phyloP scores from a whole-genome alignment of 2,329 filamentous ascomycete genomes.

The Colletotrichum navitas region DNA sequence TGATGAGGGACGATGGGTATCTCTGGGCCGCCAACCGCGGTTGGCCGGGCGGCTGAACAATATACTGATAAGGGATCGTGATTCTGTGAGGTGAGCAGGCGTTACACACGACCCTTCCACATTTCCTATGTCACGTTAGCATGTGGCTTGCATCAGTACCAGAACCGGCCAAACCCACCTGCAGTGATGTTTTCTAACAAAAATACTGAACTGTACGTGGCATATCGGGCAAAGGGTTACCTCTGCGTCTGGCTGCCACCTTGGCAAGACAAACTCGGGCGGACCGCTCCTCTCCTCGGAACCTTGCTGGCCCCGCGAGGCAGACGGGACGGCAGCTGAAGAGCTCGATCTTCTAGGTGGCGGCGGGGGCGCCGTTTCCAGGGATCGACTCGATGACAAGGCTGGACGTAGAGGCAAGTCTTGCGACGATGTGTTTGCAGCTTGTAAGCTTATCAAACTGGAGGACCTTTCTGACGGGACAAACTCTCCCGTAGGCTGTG shows the following conservation, averaged over 20 bases:
- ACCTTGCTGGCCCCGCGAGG: conserved; percentile 23
- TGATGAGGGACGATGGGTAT: conserved; percentile 54
- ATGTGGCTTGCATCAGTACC: conserved; percentile 1
- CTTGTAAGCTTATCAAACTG: conserved; percentile 21
- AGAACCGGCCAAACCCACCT: conserved; percentile 65
- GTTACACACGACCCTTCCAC: conserved; percentile 90
- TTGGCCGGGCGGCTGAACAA: conserved; percentile 79
- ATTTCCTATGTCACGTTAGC: conserved; percentile 71
- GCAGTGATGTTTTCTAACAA: conserved; percentile 93
- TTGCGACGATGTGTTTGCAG: conserved; percentile 16
- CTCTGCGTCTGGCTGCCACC: conserved; percentile 91
- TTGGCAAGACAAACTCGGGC: conserved; percentile 71
- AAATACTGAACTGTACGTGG: conserved; percentile 81
- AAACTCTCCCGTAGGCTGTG: conserved; percentile 37
- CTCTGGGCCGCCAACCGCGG: conserved; percentile 51
- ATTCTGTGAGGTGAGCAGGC: conserved; percentile 94
- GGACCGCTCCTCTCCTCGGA: conserved; percentile 31
- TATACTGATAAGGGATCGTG: conserved; percentile 92
- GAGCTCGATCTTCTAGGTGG: conserved; percentile 32
- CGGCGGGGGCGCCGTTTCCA: conserved; percentile 31
- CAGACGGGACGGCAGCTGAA: conserved; percentile 7
- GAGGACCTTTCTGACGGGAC: conserved; percentile 37
- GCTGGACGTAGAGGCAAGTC: conserved; percentile 24
- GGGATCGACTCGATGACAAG: conserved; percentile 13
- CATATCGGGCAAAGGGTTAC: conserved; percentile 90